Evolutionary conservation across 768 basidiomycete species (phyloP).

Genomic region (Mycena pura): DNA sequence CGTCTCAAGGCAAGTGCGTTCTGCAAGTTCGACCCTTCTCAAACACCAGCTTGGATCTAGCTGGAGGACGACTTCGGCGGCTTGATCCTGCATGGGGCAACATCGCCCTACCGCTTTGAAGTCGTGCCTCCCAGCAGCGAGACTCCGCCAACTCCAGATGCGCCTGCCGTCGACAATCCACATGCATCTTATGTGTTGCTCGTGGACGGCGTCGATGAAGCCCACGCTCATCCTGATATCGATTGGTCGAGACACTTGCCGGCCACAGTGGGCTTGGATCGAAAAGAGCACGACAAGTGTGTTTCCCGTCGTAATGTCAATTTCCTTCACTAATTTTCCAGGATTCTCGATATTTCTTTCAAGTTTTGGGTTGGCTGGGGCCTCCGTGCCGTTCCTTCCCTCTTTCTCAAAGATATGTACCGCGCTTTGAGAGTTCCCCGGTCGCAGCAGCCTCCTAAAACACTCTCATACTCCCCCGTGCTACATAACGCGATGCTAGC

Average conservation of each 20-base stretch:
- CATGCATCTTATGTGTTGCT: conserved; percentile 13
- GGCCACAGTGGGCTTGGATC: not conserved
- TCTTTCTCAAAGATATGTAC: conserved; percentile 51
- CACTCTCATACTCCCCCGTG: conserved; percentile 57
- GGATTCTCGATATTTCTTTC: conserved; percentile 46
- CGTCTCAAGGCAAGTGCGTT: conserved; percentile 17
- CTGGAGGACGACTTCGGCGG: conserved; percentile 17
- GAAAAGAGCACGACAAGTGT: conserved; percentile 30
- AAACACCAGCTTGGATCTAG: conserved; percentile 4
- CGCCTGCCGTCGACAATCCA: not conserved
- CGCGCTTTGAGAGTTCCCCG: conserved; percentile 38
- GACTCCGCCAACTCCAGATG: not conserved
- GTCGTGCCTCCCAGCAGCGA: not conserved
- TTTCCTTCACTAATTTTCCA: conserved; percentile 15
- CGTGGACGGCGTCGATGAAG: conserved; percentile 11
- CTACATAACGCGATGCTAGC: conserved; percentile 56
- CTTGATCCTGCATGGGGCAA: conserved; percentile 7
- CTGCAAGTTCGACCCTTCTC: no score
- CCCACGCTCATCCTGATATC: conserved; percentile 7
- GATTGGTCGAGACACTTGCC: conserved; percentile 27
- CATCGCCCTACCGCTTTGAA: conserved; percentile 5
- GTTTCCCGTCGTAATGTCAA: not conserved
- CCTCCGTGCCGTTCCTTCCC: conserved; percentile 45
- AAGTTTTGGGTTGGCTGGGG: conserved; percentile 48
- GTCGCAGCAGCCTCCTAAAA: conserved; percentile 32